phyloP scores from a whole-genome alignment of 169 alveolate genomes.

The Perkinsus olseni region DNA sequence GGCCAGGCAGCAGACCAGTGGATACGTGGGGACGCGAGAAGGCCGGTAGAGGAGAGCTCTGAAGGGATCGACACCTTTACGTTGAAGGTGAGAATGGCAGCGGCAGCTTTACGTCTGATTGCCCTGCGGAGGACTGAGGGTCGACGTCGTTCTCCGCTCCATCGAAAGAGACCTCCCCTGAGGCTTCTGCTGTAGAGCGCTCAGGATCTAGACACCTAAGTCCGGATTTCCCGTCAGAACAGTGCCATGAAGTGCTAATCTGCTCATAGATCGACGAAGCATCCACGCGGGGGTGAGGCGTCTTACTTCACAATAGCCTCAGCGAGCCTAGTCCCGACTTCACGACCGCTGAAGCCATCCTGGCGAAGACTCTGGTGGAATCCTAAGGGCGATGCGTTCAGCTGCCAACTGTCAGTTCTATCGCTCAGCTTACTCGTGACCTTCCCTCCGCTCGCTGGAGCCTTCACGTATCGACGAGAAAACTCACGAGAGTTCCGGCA shows the following conservation, averaged over 20 bases:
- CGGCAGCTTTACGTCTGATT: not conserved
- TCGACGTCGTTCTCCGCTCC: too few relatives aligned
- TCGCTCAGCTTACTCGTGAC: not conserved
- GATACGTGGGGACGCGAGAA: not conserved
- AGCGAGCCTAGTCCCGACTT: constrained; percentile 24
- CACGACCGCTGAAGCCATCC: constrained; percentile 75
- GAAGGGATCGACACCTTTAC: too few relatives aligned
- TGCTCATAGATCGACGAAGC: not conserved
- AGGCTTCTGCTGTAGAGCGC: not conserved
- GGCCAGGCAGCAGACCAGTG: not conserved
- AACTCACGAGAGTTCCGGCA: constrained; percentile 76
- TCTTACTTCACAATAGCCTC: not conserved
- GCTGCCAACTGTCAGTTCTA: too few relatives aligned
- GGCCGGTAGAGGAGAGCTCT: too few relatives aligned
- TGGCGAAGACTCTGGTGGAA: constrained; percentile 36
- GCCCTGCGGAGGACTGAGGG: too few relatives aligned
- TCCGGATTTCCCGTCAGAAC: not conserved
- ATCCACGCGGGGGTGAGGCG: not conserved
- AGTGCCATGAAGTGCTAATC: not conserved
- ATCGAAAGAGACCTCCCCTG: not conserved
- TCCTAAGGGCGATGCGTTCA: not conserved
- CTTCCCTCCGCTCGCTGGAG: constrained; percentile 50
- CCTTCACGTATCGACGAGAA: constrained; percentile 29
- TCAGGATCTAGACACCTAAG: not conserved
- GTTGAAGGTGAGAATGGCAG: not conserved